A percentile compares a stretch with the other conserved stretches of the same genome.
Evolutionary conservation across 192 early-diverging fungal species (phyloP).

Genomic region (Chytriomyces sp.): DNA sequence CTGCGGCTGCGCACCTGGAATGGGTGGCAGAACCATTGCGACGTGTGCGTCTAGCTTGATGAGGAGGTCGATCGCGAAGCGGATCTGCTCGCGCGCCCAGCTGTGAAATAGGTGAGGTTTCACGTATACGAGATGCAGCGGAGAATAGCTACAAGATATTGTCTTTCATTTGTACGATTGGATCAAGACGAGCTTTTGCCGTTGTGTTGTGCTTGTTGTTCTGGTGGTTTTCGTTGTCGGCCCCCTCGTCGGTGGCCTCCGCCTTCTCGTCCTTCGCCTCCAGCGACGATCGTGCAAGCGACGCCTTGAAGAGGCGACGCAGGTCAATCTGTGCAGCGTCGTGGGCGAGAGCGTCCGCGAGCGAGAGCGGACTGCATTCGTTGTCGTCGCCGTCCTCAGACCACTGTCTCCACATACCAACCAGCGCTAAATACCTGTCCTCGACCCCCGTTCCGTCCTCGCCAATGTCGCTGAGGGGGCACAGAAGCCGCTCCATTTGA

Average conservation of each 20-base stretch:
- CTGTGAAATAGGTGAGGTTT: not conserved
- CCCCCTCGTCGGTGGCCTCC: not conserved
- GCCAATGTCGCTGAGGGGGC: not conserved
- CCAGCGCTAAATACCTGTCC: not conserved
- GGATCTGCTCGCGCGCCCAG: slow-evolving; percentile 10
- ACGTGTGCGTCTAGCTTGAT: slow-evolving; percentile 7
- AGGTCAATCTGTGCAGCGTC: not conserved
- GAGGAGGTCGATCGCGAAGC: slow-evolving; percentile 12
- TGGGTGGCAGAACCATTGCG: not conserved
- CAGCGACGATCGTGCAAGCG: not conserved
- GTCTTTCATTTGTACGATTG: slow-evolving; percentile 11
- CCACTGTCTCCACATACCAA: not conserved
- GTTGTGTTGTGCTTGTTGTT: not conserved
- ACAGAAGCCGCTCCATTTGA: slow-evolving; percentile 13
- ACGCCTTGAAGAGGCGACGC: not conserved
- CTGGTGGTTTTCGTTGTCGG: not conserved
- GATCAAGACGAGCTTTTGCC: not conserved
- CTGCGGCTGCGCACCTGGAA: not conserved
- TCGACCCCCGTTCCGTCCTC: not conserved
- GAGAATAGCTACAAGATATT: not conserved
- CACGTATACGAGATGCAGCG: not conserved
- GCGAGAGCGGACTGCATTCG: not conserved
- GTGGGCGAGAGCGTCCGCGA: not conserved
- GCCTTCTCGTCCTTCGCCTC: too few species aligned
- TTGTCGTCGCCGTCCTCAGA: not conserved